A percentile compares a stretch with the other conserved stretches of the same genome.
Conservation (phyloP, 2,329 filamentous ascomycete species). For the Pseudopithomyces maydicus region DNA sequence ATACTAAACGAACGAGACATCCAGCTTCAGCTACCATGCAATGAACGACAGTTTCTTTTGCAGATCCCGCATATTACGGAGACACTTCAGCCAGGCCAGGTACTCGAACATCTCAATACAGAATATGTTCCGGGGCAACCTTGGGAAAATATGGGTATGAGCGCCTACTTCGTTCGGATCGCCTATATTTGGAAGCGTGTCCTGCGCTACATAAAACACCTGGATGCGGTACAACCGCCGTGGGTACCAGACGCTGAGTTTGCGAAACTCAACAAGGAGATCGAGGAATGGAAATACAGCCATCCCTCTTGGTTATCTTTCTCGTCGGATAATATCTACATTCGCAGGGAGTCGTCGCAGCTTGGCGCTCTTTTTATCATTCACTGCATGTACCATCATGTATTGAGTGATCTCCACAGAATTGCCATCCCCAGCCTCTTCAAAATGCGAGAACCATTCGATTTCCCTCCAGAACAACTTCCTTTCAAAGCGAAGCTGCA, state of each 20-base stretch:
- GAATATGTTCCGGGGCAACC: conserved; percentile 35
- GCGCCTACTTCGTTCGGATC: conserved; percentile 38
- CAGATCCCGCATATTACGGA: conserved; percentile 39
- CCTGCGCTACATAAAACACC: conserved; percentile 38
- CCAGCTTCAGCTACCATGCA: conserved; percentile 40
- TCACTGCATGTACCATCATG: conserved; percentile 43
- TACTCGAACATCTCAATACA: conserved; percentile 29
- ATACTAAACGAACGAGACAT: conserved; percentile 39
- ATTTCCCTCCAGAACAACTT: conserved; percentile 31
- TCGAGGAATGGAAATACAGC: conserved; percentile 34
- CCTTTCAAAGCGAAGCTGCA: conserved; percentile 32
- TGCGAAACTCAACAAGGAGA: conserved; percentile 27
- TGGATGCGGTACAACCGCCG: conserved; percentile 37
- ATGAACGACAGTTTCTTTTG: conserved; percentile 37
- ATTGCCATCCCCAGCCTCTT: conserved; percentile 38
- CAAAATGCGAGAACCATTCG: conserved; percentile 36
- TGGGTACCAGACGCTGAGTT: conserved; percentile 37
- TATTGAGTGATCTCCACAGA: conserved; percentile 37
- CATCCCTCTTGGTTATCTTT: conserved; percentile 39
- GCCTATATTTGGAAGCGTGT: conserved; percentile 40
- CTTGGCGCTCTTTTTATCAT: conserved; percentile 38
- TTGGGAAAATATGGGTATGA: conserved; percentile 38
- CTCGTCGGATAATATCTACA: conserved; percentile 41
- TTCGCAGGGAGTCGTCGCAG: conserved; percentile 38
- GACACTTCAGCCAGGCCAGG: conserved; percentile 27